Evolutionary conservation across 2,329 filamentous ascomycete genomes (phyloP).

Genomic region (Monilinia laxa): DNA sequence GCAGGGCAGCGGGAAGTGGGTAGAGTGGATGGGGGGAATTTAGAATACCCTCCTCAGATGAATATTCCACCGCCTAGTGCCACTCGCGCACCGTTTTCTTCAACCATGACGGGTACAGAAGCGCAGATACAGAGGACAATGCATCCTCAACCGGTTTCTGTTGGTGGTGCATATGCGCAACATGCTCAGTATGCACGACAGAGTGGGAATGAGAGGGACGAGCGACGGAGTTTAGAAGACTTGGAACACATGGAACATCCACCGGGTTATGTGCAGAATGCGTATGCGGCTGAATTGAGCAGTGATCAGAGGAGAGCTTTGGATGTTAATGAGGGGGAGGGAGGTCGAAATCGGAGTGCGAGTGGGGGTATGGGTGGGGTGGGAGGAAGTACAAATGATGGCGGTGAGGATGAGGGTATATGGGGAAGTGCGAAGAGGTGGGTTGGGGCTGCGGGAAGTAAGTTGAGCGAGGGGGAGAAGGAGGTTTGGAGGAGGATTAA

Average conservation of each 20-base stretch:
- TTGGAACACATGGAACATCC: conserved; percentile 41
- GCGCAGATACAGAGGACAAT: background rate
- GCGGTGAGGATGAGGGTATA: conserved; percentile 41
- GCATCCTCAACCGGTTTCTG: conserved; percentile 18
- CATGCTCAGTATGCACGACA: background rate
- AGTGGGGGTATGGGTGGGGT: conserved; percentile 34
- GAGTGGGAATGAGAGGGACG: background rate
- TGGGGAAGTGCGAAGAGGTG: conserved; percentile 59
- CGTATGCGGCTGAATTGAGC: conserved; percentile 52
- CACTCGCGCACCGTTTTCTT: conserved; percentile 47
- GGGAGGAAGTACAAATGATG: background rate
- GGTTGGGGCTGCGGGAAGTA: conserved; percentile 56
- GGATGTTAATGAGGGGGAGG: conserved; percentile 27
- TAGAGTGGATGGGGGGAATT: background rate
- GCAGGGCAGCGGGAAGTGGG: background rate
- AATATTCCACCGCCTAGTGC: conserved; percentile 30
- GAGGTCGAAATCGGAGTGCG: conserved; percentile 33
- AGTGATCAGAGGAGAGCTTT: conserved; percentile 45
- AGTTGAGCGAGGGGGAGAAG: conserved; percentile 56
- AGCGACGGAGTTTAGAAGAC: conserved; percentile 33
- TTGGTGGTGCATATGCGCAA: background rate
- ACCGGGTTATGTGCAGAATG: conserved; percentile 56
- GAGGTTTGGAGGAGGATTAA: conserved; percentile 65
- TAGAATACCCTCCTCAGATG: conserved; percentile 41
- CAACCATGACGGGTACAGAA: conserved; percentile 42